Percentiles rank a stretch among this genome's conserved stretches.
Evolutionary conservation across 2,329 filamentous ascomycete species (phyloP).

Genomic region (Ceratocystis colombiana): DNA sequence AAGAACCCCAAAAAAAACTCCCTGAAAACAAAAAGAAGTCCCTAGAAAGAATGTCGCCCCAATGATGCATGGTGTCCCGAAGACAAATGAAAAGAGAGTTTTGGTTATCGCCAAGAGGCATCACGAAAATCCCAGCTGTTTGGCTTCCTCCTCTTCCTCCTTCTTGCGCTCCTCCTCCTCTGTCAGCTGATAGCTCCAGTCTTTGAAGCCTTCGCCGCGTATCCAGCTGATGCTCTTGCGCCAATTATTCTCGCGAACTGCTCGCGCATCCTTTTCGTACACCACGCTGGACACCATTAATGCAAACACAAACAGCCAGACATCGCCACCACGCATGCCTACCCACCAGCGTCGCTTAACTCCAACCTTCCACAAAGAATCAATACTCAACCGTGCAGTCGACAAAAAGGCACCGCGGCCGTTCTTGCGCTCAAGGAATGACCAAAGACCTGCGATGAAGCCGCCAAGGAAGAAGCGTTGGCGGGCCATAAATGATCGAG

Average conservation of each 20-base stretch:
- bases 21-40: not conserved
- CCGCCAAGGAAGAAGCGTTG: slow-evolving; percentile 87
- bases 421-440: slow-evolving; percentile 58
- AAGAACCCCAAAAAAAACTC: not conserved
- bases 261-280: slow-evolving; percentile 60
- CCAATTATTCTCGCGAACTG: slow-evolving; percentile 56
- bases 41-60: slow-evolving; percentile 3
- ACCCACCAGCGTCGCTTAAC: slow-evolving; percentile 82
- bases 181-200: slow-evolving; percentile 50
- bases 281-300: slow-evolving; percentile 68
- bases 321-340: slow-evolving; percentile 70
- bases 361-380: slow-evolving; percentile 87
- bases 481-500: slow-evolving; percentile 62
- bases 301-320: slow-evolving; percentile 70
- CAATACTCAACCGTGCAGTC: slow-evolving; percentile 64
- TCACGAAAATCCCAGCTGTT: slow-evolving; percentile 27
- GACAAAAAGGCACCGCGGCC: slow-evolving; percentile 67
- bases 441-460: slow-evolving; percentile 75
- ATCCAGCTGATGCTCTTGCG: slow-evolving; percentile 65
- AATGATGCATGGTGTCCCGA: not conserved
- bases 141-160: slow-evolving; percentile 30
- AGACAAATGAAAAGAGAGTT: not conserved
- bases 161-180: slow-evolving; percentile 36
- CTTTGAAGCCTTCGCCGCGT: slow-evolving; percentile 63
- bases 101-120: not conserved